phyloP scores from a whole-genome alignment of 176 grass and related monocot genomes.

The Leersia perrieri region DNA sequence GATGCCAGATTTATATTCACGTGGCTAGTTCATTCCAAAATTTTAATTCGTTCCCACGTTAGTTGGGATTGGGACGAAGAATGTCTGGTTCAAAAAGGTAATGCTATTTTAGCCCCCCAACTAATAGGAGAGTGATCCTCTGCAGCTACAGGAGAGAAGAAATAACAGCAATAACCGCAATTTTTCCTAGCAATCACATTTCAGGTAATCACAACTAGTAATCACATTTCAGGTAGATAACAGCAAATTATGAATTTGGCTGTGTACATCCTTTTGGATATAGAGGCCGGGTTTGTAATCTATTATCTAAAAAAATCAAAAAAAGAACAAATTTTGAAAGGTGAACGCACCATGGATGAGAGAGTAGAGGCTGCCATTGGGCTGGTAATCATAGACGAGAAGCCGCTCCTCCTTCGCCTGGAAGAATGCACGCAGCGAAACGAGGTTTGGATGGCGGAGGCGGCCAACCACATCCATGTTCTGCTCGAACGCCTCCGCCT shows the following conservation, averaged over 20 bases:
- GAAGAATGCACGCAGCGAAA: conserved; percentile 77
- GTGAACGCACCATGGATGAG: conserved; percentile 69
- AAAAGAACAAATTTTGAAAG: background rate
- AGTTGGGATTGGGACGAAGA: conserved; percentile 9
- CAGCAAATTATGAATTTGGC: background rate
- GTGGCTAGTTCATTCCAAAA: background rate
- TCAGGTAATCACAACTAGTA: background rate
- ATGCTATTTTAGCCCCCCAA: background rate
- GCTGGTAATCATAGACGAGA: conserved; percentile 96
- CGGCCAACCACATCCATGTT: conserved; percentile 90
- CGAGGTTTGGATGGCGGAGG: conserved; percentile 85
- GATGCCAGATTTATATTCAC: conserved; percentile 17
- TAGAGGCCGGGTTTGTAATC: no score
- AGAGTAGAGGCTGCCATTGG: conserved; percentile 86
- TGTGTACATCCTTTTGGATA: no score
- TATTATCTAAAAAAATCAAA: no score
- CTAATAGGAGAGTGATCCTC: background rate
- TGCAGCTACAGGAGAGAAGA: background rate
- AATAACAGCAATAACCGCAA: background rate
- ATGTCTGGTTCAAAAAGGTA: background rate
- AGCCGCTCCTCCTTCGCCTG: conserved; percentile 96
- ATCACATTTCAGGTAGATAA: background rate
- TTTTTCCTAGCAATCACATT: background rate
- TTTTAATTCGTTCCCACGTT: background rate
- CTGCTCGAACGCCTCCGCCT: conserved; percentile 76